Evolutionary conservation across 2,329 filamentous ascomycete species (phyloP), one percentile per base, ranked within the genome.

Genomic region (Cryphonectria japonica): DNA sequence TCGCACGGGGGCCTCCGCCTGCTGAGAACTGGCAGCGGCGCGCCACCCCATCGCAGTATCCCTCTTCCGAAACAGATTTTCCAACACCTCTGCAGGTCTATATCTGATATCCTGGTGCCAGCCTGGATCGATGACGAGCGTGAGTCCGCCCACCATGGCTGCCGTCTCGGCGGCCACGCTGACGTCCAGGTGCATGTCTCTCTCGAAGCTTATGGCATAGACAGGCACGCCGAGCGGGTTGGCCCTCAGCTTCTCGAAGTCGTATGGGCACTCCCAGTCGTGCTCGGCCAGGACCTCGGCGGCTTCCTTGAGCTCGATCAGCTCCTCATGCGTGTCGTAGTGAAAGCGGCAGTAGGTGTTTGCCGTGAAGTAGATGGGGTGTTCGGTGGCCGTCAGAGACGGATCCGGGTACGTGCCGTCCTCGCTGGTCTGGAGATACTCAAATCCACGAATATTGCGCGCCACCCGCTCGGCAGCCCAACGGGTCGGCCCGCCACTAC

Each of bases 291-390:
- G 80, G 29, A 86, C 80, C 3, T 91, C 81, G 0, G 89, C 90
- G 0, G 86, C 86, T 7, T 84, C 80, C 72, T 84, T 83, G 14
- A 93, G 79, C 66, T 87, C 82, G 16, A 80, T 80, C 19, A 93
- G 84, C 76, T 92, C 90, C 1, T 84, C 80, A 74, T 90, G 92
- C 66, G 87, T 85, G 14, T 88, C 84, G 73, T 92, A 89, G 85
- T 92, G 89, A 79, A 88, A 89, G 2, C 87, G 86, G 76, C 85
- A 92, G 52, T 92, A 84, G 90, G 92, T 93, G 78, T 93, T 91
- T 50, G 91, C 91, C 0, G 90, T 91, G 80, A 93, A 93, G 76
- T 85, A 89, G 50, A 92, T 81, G 1, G 86, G 85, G 5, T 79
- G 76, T 76, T 76, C 8, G 50, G 52, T 14, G 8, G 41, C 14